Base-by-base conservation (phyloP, 768 basidiomycete genomes). In the Lactifluus echinatus region DNA sequence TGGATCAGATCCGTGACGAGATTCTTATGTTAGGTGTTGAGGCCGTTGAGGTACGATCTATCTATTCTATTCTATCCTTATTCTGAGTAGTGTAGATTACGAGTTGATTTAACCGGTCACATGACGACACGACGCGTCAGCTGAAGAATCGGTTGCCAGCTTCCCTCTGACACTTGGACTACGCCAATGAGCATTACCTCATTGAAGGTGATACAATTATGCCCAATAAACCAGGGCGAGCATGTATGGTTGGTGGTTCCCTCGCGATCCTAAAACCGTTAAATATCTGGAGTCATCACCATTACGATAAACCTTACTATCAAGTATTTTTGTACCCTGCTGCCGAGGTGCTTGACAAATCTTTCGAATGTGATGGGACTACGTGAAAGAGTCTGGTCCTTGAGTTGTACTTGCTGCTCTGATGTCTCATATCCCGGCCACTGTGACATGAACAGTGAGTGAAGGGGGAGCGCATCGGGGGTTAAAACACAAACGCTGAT, bases 121-220 rank as follows among this genome's bases (percentile, higher is more conserved):
- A 59, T 29, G 17, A 61, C 19, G 46, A 61, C 23, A 8, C 56
- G 60, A 1, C 2, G 3, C 33, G 15, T 36, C 42, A 58, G 11
- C 44, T 59, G 60, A 6, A 62, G 57, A 24, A 62, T 55, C 2
- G 60, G 60, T 57, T 50, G 53, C 60, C 60, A 62, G 7, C 51
- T 60, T 12, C 60, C 60, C 0, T 31, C 47, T 0, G 60, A 62
- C 24, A 62, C 60, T 45, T 62, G 60, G 19, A 62, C 49, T 34
- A 59, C 36, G 7, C 60, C 60, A 8, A 62, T 55, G 34, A 62
- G 39, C 14, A 59, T 29, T 29, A 62, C 57, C 10, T 62, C 60
- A 2, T 55, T 39, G 42, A 34, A 31, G 3, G 42, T 59, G 28
- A 62, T 59, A 23, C 34, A 14, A 7, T 44, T 43, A 6, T 36